Evolutionary conservation across 805 yeast genomes (phyloP), one percentile per base, ranked within the genome.

Genomic region (Wickerhamomyces bovis): DNA sequence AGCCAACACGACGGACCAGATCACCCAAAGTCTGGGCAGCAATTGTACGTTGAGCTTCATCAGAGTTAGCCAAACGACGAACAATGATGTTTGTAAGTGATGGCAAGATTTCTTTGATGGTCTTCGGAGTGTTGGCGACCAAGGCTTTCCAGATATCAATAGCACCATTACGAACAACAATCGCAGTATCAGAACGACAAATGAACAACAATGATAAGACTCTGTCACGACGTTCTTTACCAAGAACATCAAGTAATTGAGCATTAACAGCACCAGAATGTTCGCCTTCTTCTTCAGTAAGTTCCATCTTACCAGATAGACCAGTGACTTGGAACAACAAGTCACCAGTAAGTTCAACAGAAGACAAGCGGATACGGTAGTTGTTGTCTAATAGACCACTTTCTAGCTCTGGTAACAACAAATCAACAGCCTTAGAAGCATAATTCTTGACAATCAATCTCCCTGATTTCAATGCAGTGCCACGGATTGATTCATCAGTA

Each of bases 21-120:
- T 94, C 99, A 57, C 97, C 97, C 51, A 94, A 75, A 0, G 98
- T 86, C 46, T 85, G 85, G 28, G 97, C 97, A 47, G 96, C 97
- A 63, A 88, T 92, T 9, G 78, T 75, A 62, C 96, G 81, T 60
- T 89, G 87, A 44, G 75, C 76, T 41, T 79, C 85, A 52, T 89
- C 90, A 9, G 83, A 62, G n/a, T 89, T 81, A 0, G 97, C 95
- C 64, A 94, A 74, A 59, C 89, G 78, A 55, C 83, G 78, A 49
- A 94, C 88, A 59, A 94, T 82, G 57, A 88, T 77, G 49, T 77
- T 77, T 6, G 94, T 86, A 53, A 94, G 78, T 6, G 89, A 74
- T 26, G 97, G 95, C 52, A 94, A 67, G 51, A 94, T 89, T 64
- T 90, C 97, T 71, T 87, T 92, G 41, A 94, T 85, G 4, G 96